phyloP scores from a whole-genome alignment of 352 stramenopile genomes.

The Phytophthora hybrid region DNA sequence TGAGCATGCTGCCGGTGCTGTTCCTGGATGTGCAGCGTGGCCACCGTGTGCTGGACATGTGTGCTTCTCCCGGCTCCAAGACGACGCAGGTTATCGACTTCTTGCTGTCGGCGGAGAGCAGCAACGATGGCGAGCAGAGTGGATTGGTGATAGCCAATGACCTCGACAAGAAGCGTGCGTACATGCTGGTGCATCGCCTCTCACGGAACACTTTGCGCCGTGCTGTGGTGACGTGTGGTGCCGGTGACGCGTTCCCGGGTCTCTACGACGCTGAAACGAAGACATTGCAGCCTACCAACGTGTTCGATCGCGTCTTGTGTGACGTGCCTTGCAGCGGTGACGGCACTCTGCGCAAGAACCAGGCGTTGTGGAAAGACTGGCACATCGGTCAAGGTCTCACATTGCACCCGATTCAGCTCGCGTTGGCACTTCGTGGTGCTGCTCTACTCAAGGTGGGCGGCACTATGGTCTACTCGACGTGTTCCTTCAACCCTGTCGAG shows the following conservation, averaged over 20 bases:
- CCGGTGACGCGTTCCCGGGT: slow-evolving; percentile 94
- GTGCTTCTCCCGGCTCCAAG: slow-evolving; percentile 98
- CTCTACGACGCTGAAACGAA: slow-evolving; percentile 64
- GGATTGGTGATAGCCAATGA: slow-evolving; percentile 97
- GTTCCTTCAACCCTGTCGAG: slow-evolving; percentile 98
- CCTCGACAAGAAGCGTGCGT: slow-evolving; percentile 95
- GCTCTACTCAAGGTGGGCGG: slow-evolving; percentile 92
- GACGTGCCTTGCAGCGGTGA: slow-evolving; percentile 99
- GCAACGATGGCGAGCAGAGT: slow-evolving; percentile 26
- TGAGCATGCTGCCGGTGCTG: slow-evolving; percentile 98
- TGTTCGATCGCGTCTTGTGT: slow-evolving; percentile 98
- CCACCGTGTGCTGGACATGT: slow-evolving; percentile 89
- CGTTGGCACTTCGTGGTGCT: slow-evolving; percentile 92
- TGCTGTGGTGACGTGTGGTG: slow-evolving; percentile 93
- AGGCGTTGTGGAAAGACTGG: slow-evolving; percentile 95
- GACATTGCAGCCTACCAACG: slow-evolving; percentile 67
- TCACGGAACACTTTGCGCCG: slow-evolving; percentile 83
- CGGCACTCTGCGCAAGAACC: slow-evolving; percentile 98
- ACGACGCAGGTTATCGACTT: slow-evolving; percentile 98
- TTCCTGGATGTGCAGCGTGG: slow-evolving; percentile 94
- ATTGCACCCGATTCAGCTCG: slow-evolving; percentile 94
- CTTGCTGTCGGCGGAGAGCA: slow-evolving; percentile 45
- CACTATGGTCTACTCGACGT: slow-evolving; percentile 97
- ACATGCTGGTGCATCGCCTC: slow-evolving; percentile 98
- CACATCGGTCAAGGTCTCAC: slow-evolving; percentile 90